Base-by-base conservation (phyloP, 495 filamentous ascomycete species). In the Talaromyces proteolyticus region DNA sequence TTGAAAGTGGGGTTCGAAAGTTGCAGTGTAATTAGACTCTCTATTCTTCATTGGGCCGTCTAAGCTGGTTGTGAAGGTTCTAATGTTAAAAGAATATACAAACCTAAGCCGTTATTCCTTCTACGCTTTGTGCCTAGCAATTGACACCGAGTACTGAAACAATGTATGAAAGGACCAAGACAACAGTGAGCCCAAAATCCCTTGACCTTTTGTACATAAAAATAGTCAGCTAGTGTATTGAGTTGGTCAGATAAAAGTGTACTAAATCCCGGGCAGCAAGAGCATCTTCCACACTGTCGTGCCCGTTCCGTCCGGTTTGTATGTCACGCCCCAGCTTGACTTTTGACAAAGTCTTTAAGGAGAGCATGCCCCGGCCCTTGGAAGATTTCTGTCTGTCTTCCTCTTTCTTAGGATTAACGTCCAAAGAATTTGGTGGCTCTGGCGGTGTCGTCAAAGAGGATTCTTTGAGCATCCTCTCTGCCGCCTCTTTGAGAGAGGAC, bases 241-340 rank as follows among this genome's bases (percentile, higher is more conserved):
- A 34, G 4, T 8, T 4, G 29, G 29, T 22, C 40, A 68, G 21
- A 51, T 63, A 64, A 53, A 62, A 56, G 16, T 64, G 44, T 1
- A 62, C 42, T 11, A 77, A 42, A n/a, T 73, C 70, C 14, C 70
- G 60, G 1, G 62, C 47, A 0, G 72, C 70, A 0, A 70, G 42
- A 0, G 71, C 61, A 37, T 72, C 69, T 47, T 78, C 68, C 0
- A 76, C n/a, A 40, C 63, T 69, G 52, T 72, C 66, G 36, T 72
- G 64, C 3, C 53, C 39, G 2, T 22, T 4, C 0, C 56, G 53
- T 3, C 24, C 19, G 16, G 53, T 52, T 37, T 74, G 66, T 12
- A 76, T 69, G 0, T 56, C 47, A 7, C 62, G 44, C 0, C 59
- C 58, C 18, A 76, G 47, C 1, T 59, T 53, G 6, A 59, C 57